A percentile compares a stretch with the other conserved stretches of the same genome.
These are phyloP conservation scores for Colletotrichum acutatum DNA, from an alignment of 2,329 filamentous ascomycete species.

Conservation along the genomic window DNA sequence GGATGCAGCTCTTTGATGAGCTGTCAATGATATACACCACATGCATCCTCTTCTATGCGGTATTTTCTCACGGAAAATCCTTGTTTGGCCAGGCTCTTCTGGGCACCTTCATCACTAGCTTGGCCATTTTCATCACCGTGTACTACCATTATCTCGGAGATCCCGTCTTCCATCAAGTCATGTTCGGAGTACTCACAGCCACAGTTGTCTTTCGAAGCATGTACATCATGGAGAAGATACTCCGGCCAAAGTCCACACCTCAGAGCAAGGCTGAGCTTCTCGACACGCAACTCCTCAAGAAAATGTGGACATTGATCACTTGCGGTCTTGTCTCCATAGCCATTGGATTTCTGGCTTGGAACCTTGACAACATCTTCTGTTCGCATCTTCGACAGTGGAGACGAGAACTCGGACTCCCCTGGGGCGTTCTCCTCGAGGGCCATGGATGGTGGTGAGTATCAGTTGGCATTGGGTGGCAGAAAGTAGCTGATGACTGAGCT, in stretches of 20 bases:
- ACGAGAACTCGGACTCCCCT: background rate
- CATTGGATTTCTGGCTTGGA: background rate
- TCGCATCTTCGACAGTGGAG: background rate
- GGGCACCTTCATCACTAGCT: background rate
- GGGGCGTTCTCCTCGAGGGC: background rate
- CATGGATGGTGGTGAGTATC: background rate
- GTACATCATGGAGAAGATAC: background rate
- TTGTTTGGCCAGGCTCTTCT: background rate
- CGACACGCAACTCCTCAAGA: background rate
- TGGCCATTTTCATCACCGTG: background rate
- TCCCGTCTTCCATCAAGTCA: background rate
- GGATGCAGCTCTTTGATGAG: background rate
- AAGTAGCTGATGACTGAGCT: background rate
- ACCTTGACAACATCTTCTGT: background rate
- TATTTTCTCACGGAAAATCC: background rate
- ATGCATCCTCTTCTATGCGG: background rate
- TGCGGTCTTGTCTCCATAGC: background rate
- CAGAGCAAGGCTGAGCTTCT: background rate
- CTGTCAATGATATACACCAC: background rate
- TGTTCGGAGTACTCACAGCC: background rate
- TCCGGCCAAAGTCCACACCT: background rate
- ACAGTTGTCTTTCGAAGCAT: background rate
- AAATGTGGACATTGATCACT: background rate
- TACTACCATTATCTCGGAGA: background rate
- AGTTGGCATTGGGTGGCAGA: background rate